Evolutionary conservation across 202 grass and related monocot genomes (phyloP).

Genomic region (Digitaria exilis): DNA sequence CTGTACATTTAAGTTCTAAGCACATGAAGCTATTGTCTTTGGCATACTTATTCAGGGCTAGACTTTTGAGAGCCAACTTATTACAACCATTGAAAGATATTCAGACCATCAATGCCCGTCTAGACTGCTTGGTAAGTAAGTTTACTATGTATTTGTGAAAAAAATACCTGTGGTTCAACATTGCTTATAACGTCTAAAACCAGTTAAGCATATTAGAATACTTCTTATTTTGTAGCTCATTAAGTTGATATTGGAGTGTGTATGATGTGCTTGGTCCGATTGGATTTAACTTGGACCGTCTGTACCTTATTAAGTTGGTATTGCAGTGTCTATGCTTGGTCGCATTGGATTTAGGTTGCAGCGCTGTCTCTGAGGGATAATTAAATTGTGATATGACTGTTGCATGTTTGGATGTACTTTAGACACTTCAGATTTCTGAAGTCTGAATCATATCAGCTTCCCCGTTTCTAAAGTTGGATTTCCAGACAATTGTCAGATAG

Average conservation of each 20-base stretch:
- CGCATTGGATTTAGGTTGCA: too few species aligned
- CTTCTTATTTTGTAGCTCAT: background rate
- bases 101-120: slow-evolving; percentile 88
- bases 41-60: slow-evolving; percentile 61
- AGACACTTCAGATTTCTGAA: background rate
- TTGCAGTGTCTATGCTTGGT: too few species aligned
- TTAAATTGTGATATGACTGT: background rate
- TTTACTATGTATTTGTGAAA: slow-evolving; percentile 27
- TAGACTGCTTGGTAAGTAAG: slow-evolving; percentile 87
- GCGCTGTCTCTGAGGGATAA: background rate
- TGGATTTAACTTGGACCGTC: slow-evolving; percentile 12
- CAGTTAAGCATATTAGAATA: slow-evolving; percentile 2
- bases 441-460: background rate
- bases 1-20: slow-evolving; percentile 17
- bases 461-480: background rate
- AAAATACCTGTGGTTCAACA: slow-evolving; percentile 9
- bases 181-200: background rate
- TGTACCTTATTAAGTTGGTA: too few species aligned
- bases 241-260: background rate
- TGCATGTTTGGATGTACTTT: background rate
- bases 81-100: slow-evolving; percentile 91
- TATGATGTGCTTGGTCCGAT: background rate
- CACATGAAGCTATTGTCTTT: slow-evolving; percentile 12
- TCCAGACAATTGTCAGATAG: background rate
- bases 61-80: slow-evolving; percentile 93